A percentile compares a stretch with the other conserved stretches of the same genome.
Evolutionary conservation across 352 stramenopile species (phyloP).

Genomic region (Globisporangium okanoganense): DNA sequence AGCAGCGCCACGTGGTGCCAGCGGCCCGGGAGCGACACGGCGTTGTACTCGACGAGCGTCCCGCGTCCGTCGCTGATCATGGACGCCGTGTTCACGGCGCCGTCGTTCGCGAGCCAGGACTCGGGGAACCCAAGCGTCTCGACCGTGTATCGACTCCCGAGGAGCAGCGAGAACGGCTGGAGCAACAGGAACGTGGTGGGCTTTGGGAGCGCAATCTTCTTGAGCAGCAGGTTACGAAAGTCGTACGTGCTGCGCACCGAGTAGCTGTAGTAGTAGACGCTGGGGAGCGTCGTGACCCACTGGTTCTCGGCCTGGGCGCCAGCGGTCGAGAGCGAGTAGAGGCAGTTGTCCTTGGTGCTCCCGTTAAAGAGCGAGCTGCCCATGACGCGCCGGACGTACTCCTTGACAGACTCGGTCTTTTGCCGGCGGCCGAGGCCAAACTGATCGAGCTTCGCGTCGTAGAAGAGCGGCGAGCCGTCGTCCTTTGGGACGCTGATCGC

Average conservation of each 20-base stretch:
- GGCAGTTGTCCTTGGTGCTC: slow-evolving; percentile 11
- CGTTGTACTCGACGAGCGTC: slow-evolving; percentile 7
- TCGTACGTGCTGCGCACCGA: slow-evolving; percentile 11
- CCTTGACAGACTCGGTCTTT: slow-evolving; percentile 7
- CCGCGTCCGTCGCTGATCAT: slow-evolving; percentile 13
- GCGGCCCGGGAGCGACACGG: slow-evolving; percentile 3
- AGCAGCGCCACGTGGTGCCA: slow-evolving; percentile 18
- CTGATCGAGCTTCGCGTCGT: slow-evolving; percentile 19
- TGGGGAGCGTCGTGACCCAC: slow-evolving; percentile 18
- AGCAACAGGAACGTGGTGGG: slow-evolving; percentile 13
- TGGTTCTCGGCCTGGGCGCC: slow-evolving; percentile 13
- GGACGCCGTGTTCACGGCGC: slow-evolving; percentile 22
- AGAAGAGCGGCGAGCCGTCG: slow-evolving; percentile 10
- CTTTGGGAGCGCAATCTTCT: slow-evolving; percentile 12
- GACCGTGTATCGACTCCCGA: slow-evolving; percentile 13
- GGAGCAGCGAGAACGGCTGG: slow-evolving; percentile 6
- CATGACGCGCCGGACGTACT: slow-evolving; percentile 15
- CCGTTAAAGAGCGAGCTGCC: slow-evolving; percentile 7
- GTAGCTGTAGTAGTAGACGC: slow-evolving; percentile 22
- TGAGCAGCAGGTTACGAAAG: slow-evolving; percentile 3
- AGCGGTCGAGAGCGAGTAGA: slow-evolving; percentile 13
- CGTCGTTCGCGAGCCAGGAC: slow-evolving; percentile 30
- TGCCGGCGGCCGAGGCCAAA: slow-evolving; percentile 5
- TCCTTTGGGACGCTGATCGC: not conserved
- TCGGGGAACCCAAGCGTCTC: slow-evolving; percentile 14